Conservation (phyloP, 2,329 filamentous ascomycete species). For the Penicillium sp. region DNA sequence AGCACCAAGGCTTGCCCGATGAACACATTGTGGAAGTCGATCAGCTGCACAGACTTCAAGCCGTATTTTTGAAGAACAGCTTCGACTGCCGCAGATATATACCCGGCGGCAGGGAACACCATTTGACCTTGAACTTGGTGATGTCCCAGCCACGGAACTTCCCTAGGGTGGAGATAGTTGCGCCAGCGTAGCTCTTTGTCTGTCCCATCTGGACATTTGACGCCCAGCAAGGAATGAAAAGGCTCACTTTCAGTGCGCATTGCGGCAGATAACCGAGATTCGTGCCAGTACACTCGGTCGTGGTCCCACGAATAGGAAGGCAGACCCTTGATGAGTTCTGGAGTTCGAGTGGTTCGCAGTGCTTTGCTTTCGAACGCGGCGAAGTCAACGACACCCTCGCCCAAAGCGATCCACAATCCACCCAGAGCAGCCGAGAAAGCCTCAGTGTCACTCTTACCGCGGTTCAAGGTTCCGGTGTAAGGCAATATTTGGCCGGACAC, state of each 20-base stretch:
- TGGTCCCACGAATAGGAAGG: slow-evolving; percentile 26
- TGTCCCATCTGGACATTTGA: slow-evolving; percentile 18
- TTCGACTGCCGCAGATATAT: slow-evolving; percentile 29
- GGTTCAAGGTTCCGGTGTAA: slow-evolving; percentile 16
- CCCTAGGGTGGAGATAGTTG: slow-evolving; percentile 29
- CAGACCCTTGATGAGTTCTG: slow-evolving; percentile 16
- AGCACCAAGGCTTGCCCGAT: slow-evolving; percentile 28
- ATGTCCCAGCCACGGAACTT: slow-evolving; percentile 35
- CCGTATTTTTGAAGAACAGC: slow-evolving; percentile 16
- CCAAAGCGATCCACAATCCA: slow-evolving; percentile 17
- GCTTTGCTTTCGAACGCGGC: slow-evolving; percentile 9
- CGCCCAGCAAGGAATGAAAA: slow-evolving; percentile 23
- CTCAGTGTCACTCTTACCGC: slow-evolving; percentile 13
- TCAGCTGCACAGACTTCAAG: slow-evolving; percentile 16
- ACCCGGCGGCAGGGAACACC: slow-evolving; percentile 33
- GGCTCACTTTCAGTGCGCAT: slow-evolving; percentile 12
- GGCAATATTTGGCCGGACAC: slow-evolving; percentile 15
- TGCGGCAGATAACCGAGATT: slow-evolving; percentile 16
- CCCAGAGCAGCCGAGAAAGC: slow-evolving; percentile 18
- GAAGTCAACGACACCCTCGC: slow-evolving; percentile 18
- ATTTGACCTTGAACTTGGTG: slow-evolving; percentile 34
- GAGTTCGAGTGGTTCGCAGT: background rate
- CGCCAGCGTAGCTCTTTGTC: slow-evolving; percentile 29
- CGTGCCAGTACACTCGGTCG: slow-evolving; percentile 24
- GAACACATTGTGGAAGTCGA: slow-evolving; percentile 24